Evolutionary conservation across 1,284 basidiomycete species (phyloP).

Genomic region (Pisolithus thermaeus): DNA sequence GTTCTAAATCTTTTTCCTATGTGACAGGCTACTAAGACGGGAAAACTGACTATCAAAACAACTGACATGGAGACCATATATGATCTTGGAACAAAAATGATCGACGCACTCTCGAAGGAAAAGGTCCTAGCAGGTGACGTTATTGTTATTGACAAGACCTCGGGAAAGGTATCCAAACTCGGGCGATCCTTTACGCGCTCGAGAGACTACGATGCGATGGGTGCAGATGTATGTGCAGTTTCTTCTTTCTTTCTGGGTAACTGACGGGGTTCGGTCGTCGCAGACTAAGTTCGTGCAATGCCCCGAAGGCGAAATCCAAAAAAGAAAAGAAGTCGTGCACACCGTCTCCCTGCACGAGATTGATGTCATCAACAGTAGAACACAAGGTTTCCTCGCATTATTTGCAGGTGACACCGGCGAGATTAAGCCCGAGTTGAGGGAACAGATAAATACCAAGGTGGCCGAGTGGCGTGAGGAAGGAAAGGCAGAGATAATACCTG

Average conservation of each 20-base stretch:
- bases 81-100: conserved; percentile 99
- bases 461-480: conserved; percentile 98
- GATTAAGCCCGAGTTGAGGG: conserved; percentile 95
- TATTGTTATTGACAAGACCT: conserved; percentile 94
- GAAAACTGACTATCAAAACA: conserved; percentile 96
- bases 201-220: conserved; percentile 98
- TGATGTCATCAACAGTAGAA: conserved; percentile 97
- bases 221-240: conserved; percentile 75
- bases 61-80: conserved; percentile 99
- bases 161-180: conserved; percentile 93
- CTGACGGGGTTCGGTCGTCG: background rate
- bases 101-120: conserved; percentile 93
- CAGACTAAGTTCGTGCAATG: conserved; percentile 98
- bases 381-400: conserved; percentile 82
- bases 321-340: conserved; percentile 94
- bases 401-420: conserved; percentile 94
- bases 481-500: conserved; percentile 96
- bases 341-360: conserved; percentile 98
- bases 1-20: conserved; percentile 2
- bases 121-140: conserved; percentile 97
- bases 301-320: conserved; percentile 97
- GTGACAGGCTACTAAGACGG: conserved; percentile 92
- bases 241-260: background rate
- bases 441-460: conserved; percentile 96
- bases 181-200: conserved; percentile 94